A percentile compares a stretch with the other conserved stretches of the same genome.
Conservation (phyloP, 1,284 basidiomycete genomes). For the Pyrrhoderma lamaoense region DNA sequence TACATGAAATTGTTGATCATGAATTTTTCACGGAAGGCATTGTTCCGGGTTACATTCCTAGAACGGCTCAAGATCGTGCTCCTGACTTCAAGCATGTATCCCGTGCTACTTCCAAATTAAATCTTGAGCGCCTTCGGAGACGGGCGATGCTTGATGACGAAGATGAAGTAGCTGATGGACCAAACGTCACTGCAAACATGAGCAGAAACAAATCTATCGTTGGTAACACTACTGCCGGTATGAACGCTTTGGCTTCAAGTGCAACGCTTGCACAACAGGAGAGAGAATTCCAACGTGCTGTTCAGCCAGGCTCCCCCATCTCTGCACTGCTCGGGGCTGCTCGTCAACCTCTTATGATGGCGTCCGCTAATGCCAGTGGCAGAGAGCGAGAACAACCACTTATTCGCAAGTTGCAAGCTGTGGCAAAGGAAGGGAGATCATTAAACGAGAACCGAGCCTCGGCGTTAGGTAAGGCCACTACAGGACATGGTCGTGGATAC, state of each 20-base stretch:
- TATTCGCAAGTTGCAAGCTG: slow-evolving; percentile 47
- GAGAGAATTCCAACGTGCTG: slow-evolving; percentile 91
- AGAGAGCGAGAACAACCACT: slow-evolving; percentile 42
- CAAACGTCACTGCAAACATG: slow-evolving; percentile 25
- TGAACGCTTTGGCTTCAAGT: slow-evolving; percentile 30
- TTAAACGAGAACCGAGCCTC: neutral
- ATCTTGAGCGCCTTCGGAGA: slow-evolving; percentile 61
- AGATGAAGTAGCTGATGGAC: slow-evolving; percentile 34
- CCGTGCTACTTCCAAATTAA: slow-evolving; percentile 53
- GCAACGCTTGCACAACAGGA: slow-evolving; percentile 78
- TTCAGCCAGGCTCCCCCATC: slow-evolving; percentile 92
- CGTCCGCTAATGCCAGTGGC: slow-evolving; percentile 31
- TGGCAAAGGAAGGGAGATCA: slow-evolving; percentile 30
- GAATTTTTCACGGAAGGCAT: slow-evolving; percentile 80
- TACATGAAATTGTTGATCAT: slow-evolving; percentile 83
- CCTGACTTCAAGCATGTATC: slow-evolving; percentile 74
- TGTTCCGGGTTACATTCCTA: slow-evolving; percentile 76
- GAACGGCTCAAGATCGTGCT: slow-evolving; percentile 63
- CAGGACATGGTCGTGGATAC: slow-evolving; percentile 30
- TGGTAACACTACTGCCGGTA: slow-evolving; percentile 19
- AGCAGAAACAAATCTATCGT: slow-evolving; percentile 16
- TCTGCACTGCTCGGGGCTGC: slow-evolving; percentile 87
- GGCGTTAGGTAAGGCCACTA: slow-evolving; percentile 14
- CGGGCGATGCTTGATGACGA: slow-evolving; percentile 57
- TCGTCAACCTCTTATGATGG: slow-evolving; percentile 80